A percentile compares a stretch with the other conserved stretches of the same genome.
phyloP scores from a whole-genome alignment of 441 rosid species.

The Brassica balearica region DNA sequence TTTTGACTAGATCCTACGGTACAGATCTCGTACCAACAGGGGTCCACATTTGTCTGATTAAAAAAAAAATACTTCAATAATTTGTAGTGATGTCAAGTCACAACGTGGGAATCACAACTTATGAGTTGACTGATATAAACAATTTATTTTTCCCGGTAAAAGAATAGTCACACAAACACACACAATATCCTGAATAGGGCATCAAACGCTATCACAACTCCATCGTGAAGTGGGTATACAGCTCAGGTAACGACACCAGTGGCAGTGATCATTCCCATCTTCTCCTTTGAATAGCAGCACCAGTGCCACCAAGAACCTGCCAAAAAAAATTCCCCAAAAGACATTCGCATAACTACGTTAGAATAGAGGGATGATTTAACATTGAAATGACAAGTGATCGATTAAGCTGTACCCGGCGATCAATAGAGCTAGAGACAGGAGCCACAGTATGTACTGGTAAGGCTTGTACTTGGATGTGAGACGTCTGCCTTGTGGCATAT shows the following conservation, averaged over 20 bases:
- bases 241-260: constrained; percentile 68
- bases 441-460: constrained; percentile 62
- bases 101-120: constrained; percentile 3
- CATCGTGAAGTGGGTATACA: constrained; percentile 67
- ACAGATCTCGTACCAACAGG: constrained; percentile 34
- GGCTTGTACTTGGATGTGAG: constrained; percentile 57
- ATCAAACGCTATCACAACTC: constrained; percentile 52
- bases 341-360: background rate
- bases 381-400: background rate
- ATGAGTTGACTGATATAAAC: constrained; percentile 34
- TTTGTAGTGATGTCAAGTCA: constrained; percentile 39
- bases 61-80: constrained; percentile 15
- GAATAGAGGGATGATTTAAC: no score
- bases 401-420: constrained; percentile 50
- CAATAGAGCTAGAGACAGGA: constrained; percentile 55
- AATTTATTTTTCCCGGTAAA: constrained; percentile 13
- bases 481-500: constrained; percentile 45
- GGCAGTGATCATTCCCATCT: constrained; percentile 58
- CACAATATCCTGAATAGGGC: background rate
- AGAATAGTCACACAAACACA: constrained; percentile 10
- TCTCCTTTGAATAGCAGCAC: constrained; percentile 58
- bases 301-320: constrained; percentile 52
- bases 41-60: constrained; percentile 28
- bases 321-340: background rate
- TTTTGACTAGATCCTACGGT: constrained; percentile 26